Percentiles rank a stretch among this genome's conserved stretches.
phyloP scores from a whole-genome alignment of 2,329 filamentous ascomycete genomes.

The Fusarium dlaminii region DNA sequence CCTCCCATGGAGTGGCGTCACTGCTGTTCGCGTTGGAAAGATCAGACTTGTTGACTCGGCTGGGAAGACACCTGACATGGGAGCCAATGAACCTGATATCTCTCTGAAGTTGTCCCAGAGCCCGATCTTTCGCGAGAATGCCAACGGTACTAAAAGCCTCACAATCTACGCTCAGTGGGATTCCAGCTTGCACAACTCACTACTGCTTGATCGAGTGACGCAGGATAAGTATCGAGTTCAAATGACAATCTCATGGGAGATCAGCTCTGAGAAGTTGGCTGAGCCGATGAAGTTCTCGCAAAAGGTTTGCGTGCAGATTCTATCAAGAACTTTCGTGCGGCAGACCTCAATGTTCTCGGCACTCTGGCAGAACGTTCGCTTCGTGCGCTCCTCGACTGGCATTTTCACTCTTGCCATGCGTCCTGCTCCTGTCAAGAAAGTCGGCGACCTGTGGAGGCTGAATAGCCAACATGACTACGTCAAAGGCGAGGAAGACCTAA shows the following conservation, averaged over 20 bases:
- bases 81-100: conserved; percentile 76
- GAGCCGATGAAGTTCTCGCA: conserved; percentile 88
- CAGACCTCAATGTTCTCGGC: conserved; percentile 88
- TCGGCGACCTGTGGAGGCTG: conserved; percentile 95
- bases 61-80: conserved; percentile 85
- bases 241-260: conserved; percentile 86
- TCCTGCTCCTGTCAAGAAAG: conserved; percentile 88
- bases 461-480: conserved; percentile 95
- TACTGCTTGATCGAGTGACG: conserved; percentile 93
- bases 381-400: conserved; percentile 86
- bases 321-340: conserved; percentile 84
- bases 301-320: conserved; percentile 82
- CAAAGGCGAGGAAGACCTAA: conserved; percentile 90
- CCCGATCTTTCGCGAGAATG: conserved; percentile 83
- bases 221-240: conserved; percentile 94
- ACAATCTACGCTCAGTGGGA: conserved; percentile 96
- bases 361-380: conserved; percentile 83
- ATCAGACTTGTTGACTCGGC: conserved; percentile 85
- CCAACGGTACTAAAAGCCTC: conserved; percentile 89
- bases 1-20: conserved; percentile 88
- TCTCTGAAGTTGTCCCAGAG: conserved; percentile 79
- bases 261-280: conserved; percentile 83
- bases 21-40: conserved; percentile 78
- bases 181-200: conserved; percentile 88
- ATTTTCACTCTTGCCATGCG: conserved; percentile 89